Evolutionary conservation across 441 rosid genomes (phyloP).

Genomic region (Caryocar brasiliense): DNA sequence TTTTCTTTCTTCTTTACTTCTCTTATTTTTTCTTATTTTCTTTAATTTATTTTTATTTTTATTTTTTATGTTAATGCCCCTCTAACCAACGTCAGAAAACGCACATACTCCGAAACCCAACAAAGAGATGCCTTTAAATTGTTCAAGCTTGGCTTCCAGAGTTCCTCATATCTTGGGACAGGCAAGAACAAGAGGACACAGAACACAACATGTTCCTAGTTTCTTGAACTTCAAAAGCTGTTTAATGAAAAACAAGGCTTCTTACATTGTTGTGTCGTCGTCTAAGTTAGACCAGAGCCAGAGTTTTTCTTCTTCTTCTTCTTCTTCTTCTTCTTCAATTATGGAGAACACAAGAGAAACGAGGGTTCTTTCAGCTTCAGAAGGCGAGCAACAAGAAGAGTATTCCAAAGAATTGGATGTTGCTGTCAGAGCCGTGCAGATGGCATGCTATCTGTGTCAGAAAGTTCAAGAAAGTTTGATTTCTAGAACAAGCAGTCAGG

Average conservation of each 20-base stretch:
- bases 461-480: conserved; percentile 44
- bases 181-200: not conserved
- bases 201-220: conserved; percentile 7
- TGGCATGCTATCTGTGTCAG: conserved; percentile 55
- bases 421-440: conserved; percentile 54
- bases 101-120: no score
- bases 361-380: conserved; percentile 5
- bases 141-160: conserved; percentile 18
- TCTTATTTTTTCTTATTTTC: no score
- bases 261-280: conserved; percentile 13
- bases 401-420: conserved; percentile 41
- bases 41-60: no score
- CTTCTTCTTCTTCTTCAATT: conserved; percentile 21
- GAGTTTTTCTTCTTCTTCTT: conserved; percentile 14
- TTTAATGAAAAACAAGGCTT: conserved; percentile 3
- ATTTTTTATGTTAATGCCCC: no score
- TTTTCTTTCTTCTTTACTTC: no score
- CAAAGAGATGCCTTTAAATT: conserved; percentile 34
- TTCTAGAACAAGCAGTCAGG: conserved; percentile 20
- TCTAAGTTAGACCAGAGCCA: conserved; percentile 19
- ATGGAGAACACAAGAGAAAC: conserved; percentile 27
- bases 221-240: conserved; percentile 3
- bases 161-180: conserved; percentile 21
- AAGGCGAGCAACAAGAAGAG: conserved; percentile 8
- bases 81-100: no score